A percentile compares a stretch with the other conserved stretches of the same genome.
phyloP scores from a whole-genome alignment of 352 stramenopile species.

The Aphanomyces stellatus region DNA sequence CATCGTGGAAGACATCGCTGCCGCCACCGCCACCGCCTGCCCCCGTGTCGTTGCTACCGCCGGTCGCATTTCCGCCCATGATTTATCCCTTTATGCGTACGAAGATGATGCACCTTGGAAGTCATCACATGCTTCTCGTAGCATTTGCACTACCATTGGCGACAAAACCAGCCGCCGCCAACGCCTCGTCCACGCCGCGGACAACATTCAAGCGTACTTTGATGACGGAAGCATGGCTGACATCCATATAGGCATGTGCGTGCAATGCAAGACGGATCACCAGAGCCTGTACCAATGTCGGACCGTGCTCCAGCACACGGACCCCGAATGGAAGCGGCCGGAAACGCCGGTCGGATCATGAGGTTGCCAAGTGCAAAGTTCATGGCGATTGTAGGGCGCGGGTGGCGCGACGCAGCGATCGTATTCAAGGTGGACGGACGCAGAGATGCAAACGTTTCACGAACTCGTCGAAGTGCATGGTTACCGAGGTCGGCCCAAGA shows the following conservation, averaged over 20 bases:
- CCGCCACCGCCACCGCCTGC: background rate
- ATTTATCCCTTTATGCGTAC: too few relatives aligned
- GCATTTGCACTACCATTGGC: background rate
- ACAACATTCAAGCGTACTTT: background rate
- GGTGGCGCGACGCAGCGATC: background rate
- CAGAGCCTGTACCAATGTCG: conserved; percentile 57
- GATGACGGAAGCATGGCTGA: too few relatives aligned
- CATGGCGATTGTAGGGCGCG: too few relatives aligned
- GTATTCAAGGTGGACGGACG: conserved; percentile 15
- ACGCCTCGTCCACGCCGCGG: background rate
- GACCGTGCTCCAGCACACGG: conserved; percentile 52
- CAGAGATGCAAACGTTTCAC: conserved; percentile 12
- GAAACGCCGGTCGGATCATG: conserved; percentile 17
- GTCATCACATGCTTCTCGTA: too few relatives aligned
- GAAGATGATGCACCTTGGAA: too few relatives aligned
- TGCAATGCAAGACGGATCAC: conserved; percentile 57
- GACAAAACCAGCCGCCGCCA: background rate
- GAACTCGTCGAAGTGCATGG: conserved; percentile 17
- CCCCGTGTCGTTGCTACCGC: too few relatives aligned
- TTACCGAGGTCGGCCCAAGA: background rate
- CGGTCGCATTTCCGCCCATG: too few relatives aligned
- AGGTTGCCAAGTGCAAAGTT: too few relatives aligned
- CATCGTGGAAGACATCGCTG: conserved; percentile 4
- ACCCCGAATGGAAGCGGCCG: conserved; percentile 50
- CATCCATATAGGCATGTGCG: conserved; percentile 37